Base-by-base conservation (phyloP, 768 basidiomycete species). In the Mycena rosella region DNA sequence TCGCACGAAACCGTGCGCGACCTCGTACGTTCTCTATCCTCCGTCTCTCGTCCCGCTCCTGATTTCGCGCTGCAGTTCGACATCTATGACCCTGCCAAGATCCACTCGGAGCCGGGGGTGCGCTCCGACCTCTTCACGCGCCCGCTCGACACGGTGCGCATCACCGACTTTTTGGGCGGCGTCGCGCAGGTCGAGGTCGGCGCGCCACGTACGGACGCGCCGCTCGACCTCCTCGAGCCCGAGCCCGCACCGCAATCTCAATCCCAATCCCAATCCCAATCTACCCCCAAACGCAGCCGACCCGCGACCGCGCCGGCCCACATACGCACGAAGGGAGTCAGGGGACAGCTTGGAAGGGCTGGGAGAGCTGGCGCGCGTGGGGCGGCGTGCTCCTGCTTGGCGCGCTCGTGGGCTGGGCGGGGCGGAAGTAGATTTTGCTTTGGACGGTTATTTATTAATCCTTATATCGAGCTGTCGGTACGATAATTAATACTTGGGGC, bases 151-250 rank as follows among this genome's bases (percentile, higher is more conserved):
- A 74, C 84, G 11, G 84, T 88, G 1, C 82, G 87, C 3, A 85
- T 96, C 60, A 95, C 94, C 5, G 94, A 96, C 77, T 96, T 96
- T 76, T 91, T 96, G 72, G 95, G 95, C 3, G 96, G 94, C 1
- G 94, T 98, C 20, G 85, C 93, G 18, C 91, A 92, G 65, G 94
- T 91, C 0, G 95, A 98, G 72, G 81, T 96, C 24, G 48, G 20
- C 42, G 14, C 38, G 9, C 9, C 42, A 17, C 18, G 14, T 17
- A 4, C 15, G 40, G 17, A 5, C 40, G 11, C 40, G 18, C 7
- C 11, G 32, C 32, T 13, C 32, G 32, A 13, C 32, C 32, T 6
- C 7, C 32, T 34, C 13, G 32, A 34, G 7, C 32, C 32, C 32
- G 32, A 34, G 32, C 7, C 32, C 7, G 32, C 32, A 6, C 32